phyloP scores from a whole-genome alignment of 2,329 filamentous ascomycete species.

The Penicillium sp. region DNA sequence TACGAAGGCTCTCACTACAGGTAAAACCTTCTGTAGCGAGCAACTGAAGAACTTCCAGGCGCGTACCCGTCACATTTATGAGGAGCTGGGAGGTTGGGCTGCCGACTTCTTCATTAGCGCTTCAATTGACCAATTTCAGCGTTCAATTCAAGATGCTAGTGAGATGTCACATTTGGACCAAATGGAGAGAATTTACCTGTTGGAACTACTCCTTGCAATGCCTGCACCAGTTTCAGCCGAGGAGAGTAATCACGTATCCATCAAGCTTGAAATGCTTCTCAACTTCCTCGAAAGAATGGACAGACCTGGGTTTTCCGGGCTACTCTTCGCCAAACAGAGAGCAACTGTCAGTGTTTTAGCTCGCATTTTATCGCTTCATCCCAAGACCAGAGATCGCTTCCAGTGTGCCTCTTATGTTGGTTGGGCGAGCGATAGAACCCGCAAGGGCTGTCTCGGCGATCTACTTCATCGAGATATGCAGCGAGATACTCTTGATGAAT shows the following conservation, averaged over 20 bases:
- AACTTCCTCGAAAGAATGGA: slow-evolving; percentile 50
- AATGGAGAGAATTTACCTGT: slow-evolving; percentile 58
- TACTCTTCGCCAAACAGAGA: slow-evolving; percentile 68
- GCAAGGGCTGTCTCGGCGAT: slow-evolving; percentile 52
- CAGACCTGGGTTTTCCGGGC: slow-evolving; percentile 52
- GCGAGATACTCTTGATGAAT: slow-evolving; percentile 54
- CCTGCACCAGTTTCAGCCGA: slow-evolving; percentile 17
- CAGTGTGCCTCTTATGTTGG: slow-evolving; percentile 46
- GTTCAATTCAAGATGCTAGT: slow-evolving; percentile 26
- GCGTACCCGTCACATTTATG: slow-evolving; percentile 52
- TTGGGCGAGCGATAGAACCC: slow-evolving; percentile 43
- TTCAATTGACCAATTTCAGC: slow-evolving; percentile 44
- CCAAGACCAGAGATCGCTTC: slow-evolving; percentile 50
- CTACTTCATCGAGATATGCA: slow-evolving; percentile 51
- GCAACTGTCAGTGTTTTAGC: slow-evolving; percentile 61
- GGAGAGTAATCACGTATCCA: slow-evolving; percentile 44
- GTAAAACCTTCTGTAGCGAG: slow-evolving; percentile 46
- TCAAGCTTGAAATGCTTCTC: slow-evolving; percentile 60
- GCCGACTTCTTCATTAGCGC: slow-evolving; percentile 63
- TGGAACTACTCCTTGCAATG: slow-evolving; percentile 38
- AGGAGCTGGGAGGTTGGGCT: slow-evolving; percentile 67
- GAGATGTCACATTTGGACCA: slow-evolving; percentile 47
- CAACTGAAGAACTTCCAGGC: slow-evolving; percentile 58
- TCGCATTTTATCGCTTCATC: slow-evolving; percentile 57
- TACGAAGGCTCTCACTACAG: slow-evolving; percentile 28